Evolutionary conservation across 192 early-diverging fungal genomes (phyloP).

Genomic region (Linnemannia schmuckeri): DNA sequence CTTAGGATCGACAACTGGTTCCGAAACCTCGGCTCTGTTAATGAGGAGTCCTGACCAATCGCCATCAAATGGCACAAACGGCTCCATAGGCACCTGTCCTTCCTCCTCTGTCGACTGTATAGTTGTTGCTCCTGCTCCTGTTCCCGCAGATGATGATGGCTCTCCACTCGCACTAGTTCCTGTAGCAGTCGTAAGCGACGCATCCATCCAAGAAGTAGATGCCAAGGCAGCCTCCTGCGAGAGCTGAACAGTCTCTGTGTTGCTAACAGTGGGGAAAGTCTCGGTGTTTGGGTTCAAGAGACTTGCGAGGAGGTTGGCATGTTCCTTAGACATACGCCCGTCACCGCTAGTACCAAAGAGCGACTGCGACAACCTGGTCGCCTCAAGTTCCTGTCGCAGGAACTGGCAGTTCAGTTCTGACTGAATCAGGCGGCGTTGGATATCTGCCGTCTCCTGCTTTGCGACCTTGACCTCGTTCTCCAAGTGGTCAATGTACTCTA

Average conservation of each 20-base stretch:
- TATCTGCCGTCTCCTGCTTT: slow-evolving; percentile 63
- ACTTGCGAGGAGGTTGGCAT: slow-evolving; percentile 48
- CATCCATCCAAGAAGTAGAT: neutral
- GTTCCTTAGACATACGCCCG: slow-evolving; percentile 35
- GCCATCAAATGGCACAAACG: slow-evolving; percentile 43
- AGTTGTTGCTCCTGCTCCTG: neutral
- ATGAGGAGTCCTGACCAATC: slow-evolving; percentile 35
- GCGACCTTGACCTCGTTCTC: slow-evolving; percentile 69
- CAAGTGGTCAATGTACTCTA: slow-evolving; percentile 69
- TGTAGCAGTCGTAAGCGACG: neutral
- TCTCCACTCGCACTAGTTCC: neutral
- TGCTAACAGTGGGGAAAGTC: slow-evolving; percentile 16
- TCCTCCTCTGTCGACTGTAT: neutral
- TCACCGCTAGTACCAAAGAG: slow-evolving; percentile 12
- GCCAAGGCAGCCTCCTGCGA: neutral
- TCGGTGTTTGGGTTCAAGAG: slow-evolving; percentile 37
- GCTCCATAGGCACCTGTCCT: slow-evolving; percentile 11
- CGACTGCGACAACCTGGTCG: slow-evolving; percentile 29
- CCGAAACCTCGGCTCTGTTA: slow-evolving; percentile 36
- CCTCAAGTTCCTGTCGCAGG: slow-evolving; percentile 41
- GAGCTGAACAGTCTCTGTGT: neutral
- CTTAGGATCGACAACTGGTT: slow-evolving; percentile 25
- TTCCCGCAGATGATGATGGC: neutral
- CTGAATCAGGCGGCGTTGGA: slow-evolving; percentile 57
- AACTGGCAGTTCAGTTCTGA: slow-evolving; percentile 52